These are phyloP conservation scores for Aegilops speltoides DNA, from an alignment of 176 grass and related monocot genomes.

Conservation along the genomic window DNA sequence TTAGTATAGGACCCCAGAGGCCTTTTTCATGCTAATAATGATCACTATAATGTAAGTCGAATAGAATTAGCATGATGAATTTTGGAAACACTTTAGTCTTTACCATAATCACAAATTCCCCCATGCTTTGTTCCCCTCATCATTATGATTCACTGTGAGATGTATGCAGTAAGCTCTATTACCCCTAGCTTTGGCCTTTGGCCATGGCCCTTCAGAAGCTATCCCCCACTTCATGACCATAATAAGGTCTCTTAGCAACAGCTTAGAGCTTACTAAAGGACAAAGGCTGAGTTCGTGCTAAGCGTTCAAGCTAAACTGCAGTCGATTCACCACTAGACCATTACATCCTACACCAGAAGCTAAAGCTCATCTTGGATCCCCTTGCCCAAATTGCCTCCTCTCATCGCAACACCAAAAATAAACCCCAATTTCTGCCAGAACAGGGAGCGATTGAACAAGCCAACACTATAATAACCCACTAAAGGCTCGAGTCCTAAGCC, in stretches of 20 bases:
- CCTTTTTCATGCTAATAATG: neutral
- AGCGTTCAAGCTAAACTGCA: neutral
- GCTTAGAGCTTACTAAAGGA: neutral
- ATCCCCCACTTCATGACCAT: neutral
- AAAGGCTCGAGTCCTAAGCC: neutral
- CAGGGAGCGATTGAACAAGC: neutral
- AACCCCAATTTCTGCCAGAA: neutral
- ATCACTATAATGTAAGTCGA: neutral
- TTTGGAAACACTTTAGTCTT: neutral
- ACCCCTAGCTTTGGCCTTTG: neutral
- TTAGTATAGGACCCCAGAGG: neutral
- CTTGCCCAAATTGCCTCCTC: neutral
- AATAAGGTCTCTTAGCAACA: neutral
- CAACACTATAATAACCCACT: neutral
- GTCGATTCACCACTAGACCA: neutral
- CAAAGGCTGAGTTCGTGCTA: neutral
- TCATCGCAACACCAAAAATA: neutral
- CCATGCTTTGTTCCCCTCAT: neutral
- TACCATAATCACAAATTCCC: neutral
- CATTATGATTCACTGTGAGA: neutral
- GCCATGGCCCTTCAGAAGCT: neutral
- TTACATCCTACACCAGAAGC: neutral
- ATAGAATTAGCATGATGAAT: neutral
- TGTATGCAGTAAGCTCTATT: neutral
- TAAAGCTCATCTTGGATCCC: neutral